Evolutionary conservation across 129 eudicot species (phyloP).

Genomic region (Mikania micrantha): DNA sequence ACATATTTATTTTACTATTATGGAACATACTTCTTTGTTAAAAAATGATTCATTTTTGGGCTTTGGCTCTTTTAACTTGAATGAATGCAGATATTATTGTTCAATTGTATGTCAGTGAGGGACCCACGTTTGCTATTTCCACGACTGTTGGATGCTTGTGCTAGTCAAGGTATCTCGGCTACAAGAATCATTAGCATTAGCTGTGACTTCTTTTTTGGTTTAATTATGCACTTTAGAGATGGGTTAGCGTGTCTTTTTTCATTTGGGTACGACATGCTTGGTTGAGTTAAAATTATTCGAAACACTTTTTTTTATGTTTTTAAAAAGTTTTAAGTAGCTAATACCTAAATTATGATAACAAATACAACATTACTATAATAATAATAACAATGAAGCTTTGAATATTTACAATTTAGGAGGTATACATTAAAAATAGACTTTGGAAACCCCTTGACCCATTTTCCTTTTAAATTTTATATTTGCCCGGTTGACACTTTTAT

Average conservation of each 20-base stretch:
- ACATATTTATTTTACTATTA: neutral
- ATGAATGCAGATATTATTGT: slow-evolving; percentile 73
- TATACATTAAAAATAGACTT: neutral
- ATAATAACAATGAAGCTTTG: neutral
- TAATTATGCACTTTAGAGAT: neutral
- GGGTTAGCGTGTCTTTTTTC: neutral
- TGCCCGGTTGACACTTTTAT: neutral
- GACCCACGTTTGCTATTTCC: slow-evolving; percentile 96
- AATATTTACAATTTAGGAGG: neutral
- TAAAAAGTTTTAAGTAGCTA: neutral
- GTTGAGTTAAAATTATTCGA: neutral
- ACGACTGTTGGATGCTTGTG: slow-evolving; percentile 61
- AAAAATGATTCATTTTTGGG: neutral
- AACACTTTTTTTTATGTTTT: neutral
- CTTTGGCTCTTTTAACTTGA: slow-evolving; percentile 12
- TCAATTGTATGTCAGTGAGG: slow-evolving; percentile 97
- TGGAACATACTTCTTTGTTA: neutral
- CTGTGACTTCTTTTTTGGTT: neutral
- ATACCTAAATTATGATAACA: neutral
- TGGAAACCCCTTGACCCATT: neutral
- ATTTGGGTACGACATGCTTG: neutral
- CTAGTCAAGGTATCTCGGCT: slow-evolving; percentile 53
- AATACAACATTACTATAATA: neutral
- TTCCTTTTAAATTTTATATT: neutral
- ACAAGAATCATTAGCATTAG: slow-evolving; percentile 7